Evolutionary conservation across 2,329 filamentous ascomycete species (phyloP).

Genomic region (Cercospora citrullina): DNA sequence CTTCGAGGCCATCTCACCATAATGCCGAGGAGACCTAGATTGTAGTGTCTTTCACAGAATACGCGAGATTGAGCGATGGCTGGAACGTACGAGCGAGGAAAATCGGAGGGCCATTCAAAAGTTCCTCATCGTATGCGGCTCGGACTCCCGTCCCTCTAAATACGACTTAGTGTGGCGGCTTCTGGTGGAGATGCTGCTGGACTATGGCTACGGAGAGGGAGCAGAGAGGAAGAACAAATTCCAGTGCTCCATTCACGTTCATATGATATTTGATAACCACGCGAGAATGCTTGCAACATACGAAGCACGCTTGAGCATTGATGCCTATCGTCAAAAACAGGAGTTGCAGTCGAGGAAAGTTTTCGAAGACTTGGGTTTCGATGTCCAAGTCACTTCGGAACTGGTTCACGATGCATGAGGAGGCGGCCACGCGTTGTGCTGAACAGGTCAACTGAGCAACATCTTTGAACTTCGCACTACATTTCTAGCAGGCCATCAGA

Average conservation of each 20-base stretch:
- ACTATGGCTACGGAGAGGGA: background rate
- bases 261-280: background rate
- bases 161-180: background rate
- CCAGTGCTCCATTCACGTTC: background rate
- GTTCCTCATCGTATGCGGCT: background rate
- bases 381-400: background rate
- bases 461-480: no score
- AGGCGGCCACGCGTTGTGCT: no score
- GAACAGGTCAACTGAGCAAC: no score
- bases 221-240: background rate
- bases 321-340: background rate
- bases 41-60: background rate
- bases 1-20: no score
- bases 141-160: no score
- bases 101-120: background rate
- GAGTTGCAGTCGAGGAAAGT: fast-evolving
- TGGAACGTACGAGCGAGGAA: background rate
- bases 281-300: no score
- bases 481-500: no score
- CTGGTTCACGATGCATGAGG: no score
- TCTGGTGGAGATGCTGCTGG: background rate
- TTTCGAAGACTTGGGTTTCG: background rate
- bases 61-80: background rate
- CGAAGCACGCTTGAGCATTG: no score
- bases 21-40: background rate